Evolutionary conservation across 1,139 yeast species (phyloP), one percentile per base, ranked within the genome.

Genomic region (Candida glucosophila): DNA sequence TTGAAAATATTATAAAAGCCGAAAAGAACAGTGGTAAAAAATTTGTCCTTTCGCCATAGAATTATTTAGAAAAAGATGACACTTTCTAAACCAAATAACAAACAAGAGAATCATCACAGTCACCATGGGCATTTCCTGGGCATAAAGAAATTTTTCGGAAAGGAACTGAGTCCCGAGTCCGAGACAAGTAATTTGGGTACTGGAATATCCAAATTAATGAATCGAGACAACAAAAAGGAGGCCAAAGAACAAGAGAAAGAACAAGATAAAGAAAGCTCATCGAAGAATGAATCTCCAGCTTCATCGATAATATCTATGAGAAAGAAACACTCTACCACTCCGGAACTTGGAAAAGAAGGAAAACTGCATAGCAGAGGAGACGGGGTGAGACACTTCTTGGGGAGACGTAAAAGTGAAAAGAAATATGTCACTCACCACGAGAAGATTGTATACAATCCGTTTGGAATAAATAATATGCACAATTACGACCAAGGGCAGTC

Each of bases 371-470:
- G n/a, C n/a, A n/a, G n/a, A n/a, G n/a, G n/a, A n/a, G n/a, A n/a
- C n/a, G n/a, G n/a, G n/a, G n/a, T n/a, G n/a, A n/a, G n/a, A n/a
- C n/a, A n/a, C n/a, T n/a, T n/a, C n/a, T n/a, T n/a, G n/a, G n/a
- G n/a, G n/a, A n/a, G n/a, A n/a, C n/a, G n/a, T n/a, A 51, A 46
- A 25, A 30, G 58, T 26, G 56, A 55, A 32, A 44, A 49, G 16
- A 56, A 54, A 30, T 58, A 58, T 29, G 53, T 47, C 2, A 38
- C 37, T 13, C 37, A 38, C 26, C 43, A 36, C 24, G 67, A 59
- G 19, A 61, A 60, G 30, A 60, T 64, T 30, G 60, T 56, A 20
- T 64, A 64, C 42, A 64, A 64, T 38, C 71, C 71, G 0, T 64
- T 56, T 37, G 71, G 70, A 5, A 28, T 63, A 25, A 63, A 61